phyloP scores from a whole-genome alignment of 371 early-diverging fungal genomes.

The Mycotypha africana region DNA sequence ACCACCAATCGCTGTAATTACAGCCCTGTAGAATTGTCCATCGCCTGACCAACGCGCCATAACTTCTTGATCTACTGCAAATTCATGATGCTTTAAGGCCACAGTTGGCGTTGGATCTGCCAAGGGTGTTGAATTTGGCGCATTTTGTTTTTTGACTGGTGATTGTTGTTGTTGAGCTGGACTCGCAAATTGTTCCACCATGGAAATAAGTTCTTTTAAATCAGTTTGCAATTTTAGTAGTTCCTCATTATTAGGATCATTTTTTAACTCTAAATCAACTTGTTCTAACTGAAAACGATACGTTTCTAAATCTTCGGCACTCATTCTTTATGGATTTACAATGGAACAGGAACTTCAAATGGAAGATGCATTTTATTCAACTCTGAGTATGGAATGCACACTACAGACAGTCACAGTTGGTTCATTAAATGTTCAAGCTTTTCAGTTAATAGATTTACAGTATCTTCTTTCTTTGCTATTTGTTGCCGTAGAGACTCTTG shows the following conservation, averaged over 20 bases:
- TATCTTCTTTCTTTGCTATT: too few species aligned
- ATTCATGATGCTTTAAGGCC: slow-evolving; percentile 25
- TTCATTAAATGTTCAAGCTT: too few species aligned
- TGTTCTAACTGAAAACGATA: slow-evolving; percentile 71
- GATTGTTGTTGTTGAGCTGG: slow-evolving; percentile 16
- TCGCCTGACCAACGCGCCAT: slow-evolving; percentile 65
- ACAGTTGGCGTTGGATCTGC: slow-evolving; percentile 2
- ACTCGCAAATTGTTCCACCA: slow-evolving; percentile 39
- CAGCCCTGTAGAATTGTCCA: slow-evolving; percentile 70
- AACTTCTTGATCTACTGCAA: slow-evolving; percentile 56
- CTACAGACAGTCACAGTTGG: too few species aligned
- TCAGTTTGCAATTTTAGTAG: slow-evolving; percentile 61
- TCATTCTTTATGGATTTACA: too few species aligned
- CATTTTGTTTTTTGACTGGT: slow-evolving; percentile 8
- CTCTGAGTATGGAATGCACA: too few species aligned
- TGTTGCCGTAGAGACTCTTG: too few species aligned
- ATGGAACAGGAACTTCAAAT: too few species aligned
- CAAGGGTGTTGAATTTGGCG: slow-evolving; percentile 10
- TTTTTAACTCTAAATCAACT: slow-evolving; percentile 64
- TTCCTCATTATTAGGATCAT: slow-evolving; percentile 69
- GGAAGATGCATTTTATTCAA: too few species aligned
- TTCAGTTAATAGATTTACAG: too few species aligned
- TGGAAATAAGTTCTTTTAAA: slow-evolving; percentile 66
- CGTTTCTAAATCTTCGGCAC: slow-evolving; percentile 51
- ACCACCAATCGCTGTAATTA: slow-evolving; percentile 61